A percentile compares a stretch with the other conserved stretches of the same genome.
These are phyloP conservation scores for Paraphoma chrysanthemicola DNA, from an alignment of 2,329 filamentous ascomycete species.

Conservation along the genomic window DNA sequence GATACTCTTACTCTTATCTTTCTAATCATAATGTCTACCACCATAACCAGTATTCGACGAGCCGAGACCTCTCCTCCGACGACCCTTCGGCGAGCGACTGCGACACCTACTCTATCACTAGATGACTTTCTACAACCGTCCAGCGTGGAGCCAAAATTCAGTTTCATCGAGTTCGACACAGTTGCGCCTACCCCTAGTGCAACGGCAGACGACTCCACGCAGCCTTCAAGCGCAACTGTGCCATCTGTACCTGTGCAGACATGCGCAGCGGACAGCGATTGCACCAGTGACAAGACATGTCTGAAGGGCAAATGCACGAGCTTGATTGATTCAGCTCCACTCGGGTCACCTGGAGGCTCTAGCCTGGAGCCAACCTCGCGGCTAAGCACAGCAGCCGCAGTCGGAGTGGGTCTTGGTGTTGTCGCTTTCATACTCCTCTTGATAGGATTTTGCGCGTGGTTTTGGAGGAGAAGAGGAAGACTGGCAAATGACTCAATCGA, in stretches of 20 bases:
- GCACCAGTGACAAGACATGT: constrained; percentile 34
- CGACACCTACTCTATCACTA: constrained; percentile 8
- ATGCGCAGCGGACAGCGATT: constrained; percentile 31
- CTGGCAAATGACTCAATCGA: constrained; percentile 20
- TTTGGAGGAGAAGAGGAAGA: constrained; percentile 25
- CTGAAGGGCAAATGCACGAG: constrained; percentile 25
- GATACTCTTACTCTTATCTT: background rate
- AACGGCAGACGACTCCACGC: background rate
- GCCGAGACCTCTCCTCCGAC: constrained; percentile 3
- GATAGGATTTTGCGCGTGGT: constrained; percentile 28
- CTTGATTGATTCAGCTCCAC: constrained; percentile 23
- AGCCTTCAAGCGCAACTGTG: background rate
- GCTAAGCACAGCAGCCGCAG: constrained; percentile 27
- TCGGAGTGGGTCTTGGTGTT: constrained; percentile 37
- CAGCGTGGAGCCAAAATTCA: constrained; percentile 8
- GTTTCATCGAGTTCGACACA: constrained; percentile 20
- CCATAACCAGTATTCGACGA: constrained; percentile 12
- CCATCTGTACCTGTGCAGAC: constrained; percentile 10
- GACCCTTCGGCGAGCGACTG: background rate
- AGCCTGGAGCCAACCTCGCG: constrained; percentile 19
- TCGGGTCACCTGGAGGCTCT: constrained; percentile 27
- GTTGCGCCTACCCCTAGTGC: constrained; percentile 10
- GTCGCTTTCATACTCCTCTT: constrained; percentile 26
- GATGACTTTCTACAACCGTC: constrained; percentile 4
- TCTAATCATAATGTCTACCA: constrained; percentile 40